Percentiles rank a stretch among this genome's conserved stretches.
These are phyloP conservation scores for Sequoia sempervirens DNA, from an alignment of 75 land plant species.

Conservation along the genomic window DNA sequence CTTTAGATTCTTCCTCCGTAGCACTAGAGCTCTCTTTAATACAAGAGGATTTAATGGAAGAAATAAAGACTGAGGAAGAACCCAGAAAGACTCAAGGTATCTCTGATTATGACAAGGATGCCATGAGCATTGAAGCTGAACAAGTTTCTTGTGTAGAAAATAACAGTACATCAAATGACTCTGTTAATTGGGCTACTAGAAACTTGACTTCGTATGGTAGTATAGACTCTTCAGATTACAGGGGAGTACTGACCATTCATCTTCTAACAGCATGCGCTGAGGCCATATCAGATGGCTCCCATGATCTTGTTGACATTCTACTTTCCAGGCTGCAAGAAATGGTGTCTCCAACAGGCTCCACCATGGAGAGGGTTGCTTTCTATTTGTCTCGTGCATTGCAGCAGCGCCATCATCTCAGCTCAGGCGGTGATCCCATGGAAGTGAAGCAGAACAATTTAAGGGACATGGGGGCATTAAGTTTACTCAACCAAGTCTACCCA, in stretches of 20 bases:
- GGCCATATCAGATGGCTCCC: not conserved
- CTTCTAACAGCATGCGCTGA: slow-evolving; percentile 16
- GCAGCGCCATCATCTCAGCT: not conserved
- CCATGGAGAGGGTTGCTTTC: slow-evolving; percentile 5
- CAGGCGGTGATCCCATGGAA: not conserved
- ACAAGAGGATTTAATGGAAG: not conserved
- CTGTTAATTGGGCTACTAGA: not conserved
- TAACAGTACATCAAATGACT: too few relatives aligned
- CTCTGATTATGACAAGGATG: too few relatives aligned
- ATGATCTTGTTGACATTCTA: not conserved
- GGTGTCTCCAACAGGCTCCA: not conserved
- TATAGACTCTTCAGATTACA: slow-evolving; percentile 2
- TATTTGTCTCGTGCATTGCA: not conserved
- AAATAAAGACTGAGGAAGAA: too few relatives aligned
- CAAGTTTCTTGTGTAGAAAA: too few relatives aligned
- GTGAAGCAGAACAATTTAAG: not conserved
- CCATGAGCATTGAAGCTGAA: too few relatives aligned
- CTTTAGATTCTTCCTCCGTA: not conserved
- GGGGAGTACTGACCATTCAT: slow-evolving; percentile 38
- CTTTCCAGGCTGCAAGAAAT: not conserved
- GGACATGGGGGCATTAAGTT: not conserved
- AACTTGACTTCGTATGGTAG: not conserved
- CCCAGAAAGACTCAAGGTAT: too few relatives aligned
- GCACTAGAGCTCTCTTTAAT: not conserved
- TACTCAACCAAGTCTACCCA: slow-evolving; percentile 12